Conservation (phyloP, 1,284 basidiomycete species). For the Heterobasidion irregulare region DNA sequence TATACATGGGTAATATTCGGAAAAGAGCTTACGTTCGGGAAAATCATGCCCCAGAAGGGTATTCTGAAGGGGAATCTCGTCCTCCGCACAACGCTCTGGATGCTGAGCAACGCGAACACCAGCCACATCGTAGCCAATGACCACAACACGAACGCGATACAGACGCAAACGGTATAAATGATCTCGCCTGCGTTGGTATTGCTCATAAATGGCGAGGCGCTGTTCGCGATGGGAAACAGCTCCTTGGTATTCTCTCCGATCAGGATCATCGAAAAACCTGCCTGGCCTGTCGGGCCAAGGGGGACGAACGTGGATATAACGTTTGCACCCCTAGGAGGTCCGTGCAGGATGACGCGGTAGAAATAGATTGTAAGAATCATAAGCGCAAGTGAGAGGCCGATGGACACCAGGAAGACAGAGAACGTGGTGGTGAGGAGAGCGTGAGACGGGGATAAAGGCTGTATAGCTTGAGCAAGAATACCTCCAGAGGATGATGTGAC, state of each 20-base stretch:
- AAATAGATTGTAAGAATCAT: conserved; percentile 17
- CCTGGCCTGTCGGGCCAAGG: conserved; percentile 38
- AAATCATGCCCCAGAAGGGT: conserved; percentile 41
- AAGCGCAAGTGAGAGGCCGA: conserved; percentile 29
- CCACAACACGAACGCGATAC: conserved; percentile 34
- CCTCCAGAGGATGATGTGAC: conserved; percentile 64
- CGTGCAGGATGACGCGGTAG: conserved; percentile 12
- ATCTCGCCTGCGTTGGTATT: conserved; percentile 24
- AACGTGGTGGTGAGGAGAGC: conserved; percentile 48
- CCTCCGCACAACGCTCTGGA: conserved; percentile 20
- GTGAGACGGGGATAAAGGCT: conserved; percentile 32
- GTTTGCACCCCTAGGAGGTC: conserved; percentile 18
- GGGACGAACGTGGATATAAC: conserved; percentile 37
- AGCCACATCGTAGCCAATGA: conserved; percentile 40
- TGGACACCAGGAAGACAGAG: conserved; percentile 26
- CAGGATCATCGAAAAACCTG: conserved; percentile 31
- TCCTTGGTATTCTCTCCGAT: conserved; percentile 24
- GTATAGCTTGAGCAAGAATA: conserved; percentile 42
- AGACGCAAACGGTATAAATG: conserved; percentile 30
- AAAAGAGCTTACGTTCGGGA: conserved; percentile 34
- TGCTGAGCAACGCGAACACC: conserved; percentile 25
- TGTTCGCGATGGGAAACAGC: conserved; percentile 17
- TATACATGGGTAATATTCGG: conserved; percentile 17
- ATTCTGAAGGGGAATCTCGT: conserved; percentile 28
- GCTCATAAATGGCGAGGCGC: conserved; percentile 20